Conservation (phyloP, 208 protist genomes). For the Trypanosoma brucei region DNA sequence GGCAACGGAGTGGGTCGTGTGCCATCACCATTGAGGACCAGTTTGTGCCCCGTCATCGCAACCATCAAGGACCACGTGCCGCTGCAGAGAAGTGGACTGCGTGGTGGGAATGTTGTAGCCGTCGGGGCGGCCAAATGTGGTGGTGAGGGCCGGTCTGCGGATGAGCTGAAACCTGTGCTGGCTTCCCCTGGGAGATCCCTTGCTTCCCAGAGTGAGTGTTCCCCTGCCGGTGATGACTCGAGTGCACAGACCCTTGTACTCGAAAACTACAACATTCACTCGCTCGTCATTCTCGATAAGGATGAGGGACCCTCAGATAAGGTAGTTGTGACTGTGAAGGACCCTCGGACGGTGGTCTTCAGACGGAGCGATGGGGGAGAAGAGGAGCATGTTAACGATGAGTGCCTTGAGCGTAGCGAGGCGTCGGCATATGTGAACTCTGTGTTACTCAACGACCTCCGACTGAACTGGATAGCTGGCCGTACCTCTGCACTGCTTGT, state of each 20-base stretch:
- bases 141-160: too few species aligned
- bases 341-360: slow-evolving; percentile 48
- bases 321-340: slow-evolving; percentile 30
- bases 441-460: slow-evolving; percentile 62
- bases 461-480: slow-evolving; percentile 67
- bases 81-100: slow-evolving; percentile 58
- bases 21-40: slow-evolving; percentile 5
- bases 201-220: too few species aligned
- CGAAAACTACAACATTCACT: slow-evolving; percentile 73
- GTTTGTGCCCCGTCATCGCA: slow-evolving; percentile 53
- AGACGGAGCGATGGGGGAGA: slow-evolving; percentile 54
- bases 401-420: slow-evolving; percentile 38
- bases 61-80: slow-evolving; percentile 41
- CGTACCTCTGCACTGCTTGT: slow-evolving; percentile 66
- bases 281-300: slow-evolving; percentile 57
- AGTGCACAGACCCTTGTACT: slow-evolving; percentile 50
- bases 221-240: background rate
- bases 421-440: slow-evolving; percentile 47
- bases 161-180: too few species aligned
- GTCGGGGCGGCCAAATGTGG: too few species aligned
- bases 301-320: slow-evolving; percentile 12
- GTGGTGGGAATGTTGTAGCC: slow-evolving; percentile 43
- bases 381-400: slow-evolving; percentile 70
- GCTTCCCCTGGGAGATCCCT: too few species aligned
- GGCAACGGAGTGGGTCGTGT: slow-evolving; percentile 24